Percentiles rank a stretch among this genome's conserved stretches.
phyloP scores from a whole-genome alignment of 352 stramenopile genomes.

The Pythium utonaiense region DNA sequence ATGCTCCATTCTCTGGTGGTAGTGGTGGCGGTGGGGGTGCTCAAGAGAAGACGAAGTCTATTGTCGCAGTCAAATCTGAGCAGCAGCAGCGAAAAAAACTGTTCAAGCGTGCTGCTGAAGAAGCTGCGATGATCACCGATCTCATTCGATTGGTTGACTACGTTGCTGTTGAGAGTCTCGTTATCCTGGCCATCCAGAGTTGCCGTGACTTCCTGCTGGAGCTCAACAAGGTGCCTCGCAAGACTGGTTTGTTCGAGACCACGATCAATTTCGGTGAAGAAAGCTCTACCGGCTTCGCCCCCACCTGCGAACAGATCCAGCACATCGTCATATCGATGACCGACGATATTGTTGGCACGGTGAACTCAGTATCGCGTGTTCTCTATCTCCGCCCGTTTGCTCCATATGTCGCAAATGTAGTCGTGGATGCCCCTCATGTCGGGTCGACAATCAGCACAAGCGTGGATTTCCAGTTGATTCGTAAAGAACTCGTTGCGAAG shows the following conservation, averaged over 20 bases:
- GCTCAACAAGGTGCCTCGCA: slow-evolving; percentile 81
- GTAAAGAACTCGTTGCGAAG: slow-evolving; percentile 76
- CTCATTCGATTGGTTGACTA: slow-evolving; percentile 94
- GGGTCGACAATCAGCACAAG: slow-evolving; percentile 70
- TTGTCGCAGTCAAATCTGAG: slow-evolving; percentile 90
- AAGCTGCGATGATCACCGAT: slow-evolving; percentile 88
- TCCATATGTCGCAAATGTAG: slow-evolving; percentile 58
- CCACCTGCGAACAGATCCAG: slow-evolving; percentile 88
- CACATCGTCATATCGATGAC: slow-evolving; percentile 86
- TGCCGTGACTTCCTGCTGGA: slow-evolving; percentile 86
- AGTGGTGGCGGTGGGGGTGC: slow-evolving; percentile 17
- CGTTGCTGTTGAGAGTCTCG: slow-evolving; percentile 89
- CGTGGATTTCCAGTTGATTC: slow-evolving; percentile 71
- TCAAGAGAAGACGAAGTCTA: slow-evolving; percentile 90
- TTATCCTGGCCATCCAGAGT: slow-evolving; percentile 80
- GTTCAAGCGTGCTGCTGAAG: slow-evolving; percentile 81
- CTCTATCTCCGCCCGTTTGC: slow-evolving; percentile 88
- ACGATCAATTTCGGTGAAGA: slow-evolving; percentile 88
- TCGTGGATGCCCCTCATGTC: slow-evolving; percentile 74
- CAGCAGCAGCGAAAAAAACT: slow-evolving; percentile 78
- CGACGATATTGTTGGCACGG: slow-evolving; percentile 85
- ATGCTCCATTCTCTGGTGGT: slow-evolving; percentile 28
- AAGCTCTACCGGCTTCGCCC: slow-evolving; percentile 71
- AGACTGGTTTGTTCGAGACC: slow-evolving; percentile 93
- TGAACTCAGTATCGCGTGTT: slow-evolving; percentile 87